These are phyloP conservation scores for Suhomyces sp. DNA, from an alignment of 805 yeast species.

Conservation along the genomic window DNA sequence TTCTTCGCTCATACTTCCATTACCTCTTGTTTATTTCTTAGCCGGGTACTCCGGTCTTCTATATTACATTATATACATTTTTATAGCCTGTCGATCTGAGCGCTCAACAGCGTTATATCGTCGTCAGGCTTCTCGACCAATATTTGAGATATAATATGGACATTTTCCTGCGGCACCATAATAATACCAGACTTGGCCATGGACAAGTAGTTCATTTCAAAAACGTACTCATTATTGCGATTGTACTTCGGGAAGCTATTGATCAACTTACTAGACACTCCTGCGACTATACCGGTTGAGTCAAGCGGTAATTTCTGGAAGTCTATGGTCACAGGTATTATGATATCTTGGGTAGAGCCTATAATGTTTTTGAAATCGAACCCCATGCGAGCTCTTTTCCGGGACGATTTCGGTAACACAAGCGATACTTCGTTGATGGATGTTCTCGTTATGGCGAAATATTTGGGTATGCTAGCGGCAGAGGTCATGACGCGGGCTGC, in stretches of 20 bases:
- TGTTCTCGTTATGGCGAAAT: slow-evolving; percentile 53
- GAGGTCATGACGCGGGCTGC: slow-evolving; percentile 39
- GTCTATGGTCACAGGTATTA: slow-evolving; percentile 57
- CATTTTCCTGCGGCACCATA: slow-evolving; percentile 53
- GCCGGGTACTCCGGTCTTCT: neutral
- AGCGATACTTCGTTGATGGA: slow-evolving; percentile 50
- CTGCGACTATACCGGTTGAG: slow-evolving; percentile 65
- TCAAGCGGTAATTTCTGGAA: slow-evolving; percentile 53
- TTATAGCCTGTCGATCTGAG: neutral
- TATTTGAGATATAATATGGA: slow-evolving; percentile 29
- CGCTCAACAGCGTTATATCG: neutral
- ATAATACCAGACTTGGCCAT: slow-evolving; percentile 61
- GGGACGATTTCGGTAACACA: slow-evolving; percentile 42
- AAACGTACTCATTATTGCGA: slow-evolving; percentile 16
- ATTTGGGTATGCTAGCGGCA: slow-evolving; percentile 30
- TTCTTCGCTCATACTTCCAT: neutral
- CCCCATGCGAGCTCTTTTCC: slow-evolving; percentile 34
- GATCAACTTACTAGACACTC: slow-evolving; percentile 52
- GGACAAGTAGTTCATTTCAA: slow-evolving; percentile 57
- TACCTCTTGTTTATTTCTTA: neutral
- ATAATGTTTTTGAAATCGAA: slow-evolving; percentile 42
- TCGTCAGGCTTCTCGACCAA: neutral
- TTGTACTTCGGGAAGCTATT: slow-evolving; percentile 23
- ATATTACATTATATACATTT: slow-evolving; percentile 1
- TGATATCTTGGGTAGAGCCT: slow-evolving; percentile 56